These are phyloP conservation scores for Entomophthora muscae DNA, from an alignment of 371 early-diverging fungal genomes.

Conservation along the genomic window DNA sequence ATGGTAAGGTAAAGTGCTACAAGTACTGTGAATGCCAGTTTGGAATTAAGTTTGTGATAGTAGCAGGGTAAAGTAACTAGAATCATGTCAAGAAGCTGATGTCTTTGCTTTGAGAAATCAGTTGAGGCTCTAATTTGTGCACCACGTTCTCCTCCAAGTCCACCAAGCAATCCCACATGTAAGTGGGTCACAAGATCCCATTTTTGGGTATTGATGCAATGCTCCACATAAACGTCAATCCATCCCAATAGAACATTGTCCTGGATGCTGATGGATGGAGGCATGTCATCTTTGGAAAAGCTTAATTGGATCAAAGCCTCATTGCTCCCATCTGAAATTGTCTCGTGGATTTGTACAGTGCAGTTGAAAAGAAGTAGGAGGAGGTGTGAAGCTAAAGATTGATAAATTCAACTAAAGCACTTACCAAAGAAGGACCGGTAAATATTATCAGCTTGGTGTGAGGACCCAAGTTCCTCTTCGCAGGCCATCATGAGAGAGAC, in stretches of 20 bases:
- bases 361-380: constrained; percentile 1
- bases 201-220: neutral
- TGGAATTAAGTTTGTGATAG: neutral
- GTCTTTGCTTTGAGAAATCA: neutral
- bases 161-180: neutral
- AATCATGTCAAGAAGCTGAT: neutral
- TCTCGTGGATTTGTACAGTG: neutral
- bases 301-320: neutral
- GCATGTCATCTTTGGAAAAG: neutral
- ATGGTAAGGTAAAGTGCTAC: neutral
- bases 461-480: neutral
- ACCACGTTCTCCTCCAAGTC: neutral
- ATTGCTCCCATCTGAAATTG: neutral
- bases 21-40: neutral
- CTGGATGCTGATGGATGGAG: neutral
- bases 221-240: constrained; percentile 1
- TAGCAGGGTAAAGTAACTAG: neutral
- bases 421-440: constrained; percentile 4
- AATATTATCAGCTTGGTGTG: neutral
- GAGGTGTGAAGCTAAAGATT: neutral
- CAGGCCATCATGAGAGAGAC: neutral
- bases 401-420: neutral
- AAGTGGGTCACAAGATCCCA: neutral
- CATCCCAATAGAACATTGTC: neutral
- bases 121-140: neutral